Percentiles rank a stretch among this genome's conserved stretches.
Evolutionary conservation across 1,284 basidiomycete species (phyloP).

Genomic region (Ceratobasidium sp.): DNA sequence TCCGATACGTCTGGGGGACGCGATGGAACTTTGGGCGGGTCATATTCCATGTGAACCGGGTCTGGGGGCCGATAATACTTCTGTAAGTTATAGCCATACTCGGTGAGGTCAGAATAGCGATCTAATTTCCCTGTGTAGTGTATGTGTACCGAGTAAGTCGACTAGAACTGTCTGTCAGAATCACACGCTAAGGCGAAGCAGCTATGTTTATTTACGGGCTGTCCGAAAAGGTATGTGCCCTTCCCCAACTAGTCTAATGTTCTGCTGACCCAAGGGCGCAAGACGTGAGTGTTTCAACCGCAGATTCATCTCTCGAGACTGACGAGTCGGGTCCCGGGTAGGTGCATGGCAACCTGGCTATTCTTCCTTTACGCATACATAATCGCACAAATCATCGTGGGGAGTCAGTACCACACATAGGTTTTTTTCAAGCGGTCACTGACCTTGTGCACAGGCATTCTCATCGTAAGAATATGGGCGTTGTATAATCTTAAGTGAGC

Average conservation of each 20-base stretch:
- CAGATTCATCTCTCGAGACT: background rate
- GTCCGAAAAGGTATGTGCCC: conserved; percentile 10
- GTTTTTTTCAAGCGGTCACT: background rate
- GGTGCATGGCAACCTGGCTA: background rate
- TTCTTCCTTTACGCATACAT: too few species aligned
- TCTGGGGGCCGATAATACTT: conserved; percentile 18
- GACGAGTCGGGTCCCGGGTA: background rate
- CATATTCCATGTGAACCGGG: conserved; percentile 33
- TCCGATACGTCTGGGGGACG: conserved; percentile 1
- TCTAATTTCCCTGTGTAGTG: background rate
- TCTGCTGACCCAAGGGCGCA: background rate
- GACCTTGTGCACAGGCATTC: background rate
- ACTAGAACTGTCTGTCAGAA: background rate
- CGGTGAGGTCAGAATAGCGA: background rate
- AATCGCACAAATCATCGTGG: too few species aligned
- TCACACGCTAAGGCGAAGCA: background rate
- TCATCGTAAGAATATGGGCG: too few species aligned
- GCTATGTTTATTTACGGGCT: conserved; percentile 18
- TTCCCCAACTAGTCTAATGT: too few species aligned
- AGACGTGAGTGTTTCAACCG: background rate
- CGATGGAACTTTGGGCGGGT: conserved; percentile 31
- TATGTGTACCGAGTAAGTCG: conserved; percentile 11
- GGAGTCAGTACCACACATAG: too few species aligned
- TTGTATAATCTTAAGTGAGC: too few species aligned
- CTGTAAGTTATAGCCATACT: background rate